A percentile compares a stretch with the other conserved stretches of the same genome.
Evolutionary conservation across 179 eudicot genomes (phyloP).

Genomic region (Carnegiea gigantea): DNA sequence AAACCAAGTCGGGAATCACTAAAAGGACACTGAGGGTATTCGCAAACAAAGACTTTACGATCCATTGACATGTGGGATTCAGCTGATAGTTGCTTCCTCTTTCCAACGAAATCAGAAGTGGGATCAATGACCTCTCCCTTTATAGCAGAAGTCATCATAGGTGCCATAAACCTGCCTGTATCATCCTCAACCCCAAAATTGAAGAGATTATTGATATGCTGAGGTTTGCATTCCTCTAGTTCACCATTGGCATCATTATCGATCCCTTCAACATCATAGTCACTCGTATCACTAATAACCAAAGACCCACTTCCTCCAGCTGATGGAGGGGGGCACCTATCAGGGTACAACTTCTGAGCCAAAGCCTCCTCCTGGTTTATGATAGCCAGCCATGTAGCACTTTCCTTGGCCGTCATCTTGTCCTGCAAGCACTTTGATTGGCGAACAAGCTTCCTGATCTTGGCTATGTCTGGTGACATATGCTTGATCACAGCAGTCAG

Average conservation of each 20-base stretch:
- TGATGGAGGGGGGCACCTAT: slow-evolving; percentile 23
- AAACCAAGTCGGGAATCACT: slow-evolving; percentile 33
- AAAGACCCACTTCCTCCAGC: slow-evolving; percentile 28
- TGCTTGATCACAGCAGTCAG: slow-evolving; percentile 44
- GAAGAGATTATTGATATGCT: slow-evolving; percentile 23
- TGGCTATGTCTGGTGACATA: slow-evolving; percentile 43
- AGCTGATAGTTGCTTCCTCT: slow-evolving; percentile 34
- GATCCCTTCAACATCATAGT: slow-evolving; percentile 41
- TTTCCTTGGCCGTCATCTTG: slow-evolving; percentile 49
- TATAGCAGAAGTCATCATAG: slow-evolving; percentile 21
- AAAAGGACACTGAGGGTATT: slow-evolving; percentile 33
- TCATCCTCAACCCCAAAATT: slow-evolving; percentile 32
- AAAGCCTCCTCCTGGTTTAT: slow-evolving; percentile 37
- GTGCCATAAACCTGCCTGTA: background rate
- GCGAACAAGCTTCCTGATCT: slow-evolving; percentile 40
- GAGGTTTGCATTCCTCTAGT: slow-evolving; percentile 36
- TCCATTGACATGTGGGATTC: slow-evolving; percentile 20
- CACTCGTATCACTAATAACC: slow-evolving; percentile 31
- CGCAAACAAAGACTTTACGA: slow-evolving; percentile 26
- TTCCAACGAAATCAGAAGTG: slow-evolving; percentile 19
- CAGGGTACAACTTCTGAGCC: slow-evolving; percentile 33
- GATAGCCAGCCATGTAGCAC: slow-evolving; percentile 38
- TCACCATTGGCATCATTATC: slow-evolving; percentile 27
- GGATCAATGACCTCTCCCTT: slow-evolving; percentile 32
- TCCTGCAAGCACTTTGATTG: slow-evolving; percentile 46